These are phyloP conservation scores for Penicillium sp. DNA, from an alignment of 2,329 filamentous ascomycete genomes.

Conservation along the genomic window DNA sequence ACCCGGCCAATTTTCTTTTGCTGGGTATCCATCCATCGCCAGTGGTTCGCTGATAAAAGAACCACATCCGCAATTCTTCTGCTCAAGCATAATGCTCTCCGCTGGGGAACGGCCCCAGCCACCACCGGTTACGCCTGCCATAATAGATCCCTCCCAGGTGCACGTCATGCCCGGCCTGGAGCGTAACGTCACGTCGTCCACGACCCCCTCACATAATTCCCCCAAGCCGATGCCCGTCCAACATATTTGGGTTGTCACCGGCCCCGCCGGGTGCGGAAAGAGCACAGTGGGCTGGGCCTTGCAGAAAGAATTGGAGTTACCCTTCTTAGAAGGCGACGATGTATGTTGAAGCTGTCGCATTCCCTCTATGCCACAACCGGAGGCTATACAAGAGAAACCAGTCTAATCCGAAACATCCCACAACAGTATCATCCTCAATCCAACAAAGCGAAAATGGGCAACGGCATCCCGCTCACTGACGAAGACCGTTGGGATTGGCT, in stretches of 20 bases:
- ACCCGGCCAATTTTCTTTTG: too few species aligned
- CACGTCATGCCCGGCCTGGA: slow-evolving; percentile 20
- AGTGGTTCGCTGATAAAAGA: too few species aligned
- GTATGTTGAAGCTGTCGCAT: slow-evolving; percentile 49
- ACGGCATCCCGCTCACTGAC: slow-evolving; percentile 80
- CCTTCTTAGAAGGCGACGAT: slow-evolving; percentile 75
- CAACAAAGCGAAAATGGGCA: slow-evolving; percentile 89
- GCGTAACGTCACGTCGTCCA: slow-evolving; percentile 19
- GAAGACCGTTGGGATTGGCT: slow-evolving; percentile 98
- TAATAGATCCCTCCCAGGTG: slow-evolving; percentile 21
- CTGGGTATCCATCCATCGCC: too few species aligned
- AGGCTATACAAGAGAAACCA: not conserved
- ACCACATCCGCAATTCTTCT: too few species aligned
- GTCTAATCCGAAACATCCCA: slow-evolving; percentile 10
- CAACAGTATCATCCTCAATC: slow-evolving; percentile 52
- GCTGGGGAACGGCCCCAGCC: slow-evolving; percentile 37
- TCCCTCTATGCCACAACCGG: not conserved
- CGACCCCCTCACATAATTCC: slow-evolving; percentile 9
- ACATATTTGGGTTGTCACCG: slow-evolving; percentile 78
- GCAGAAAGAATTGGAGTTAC: slow-evolving; percentile 60
- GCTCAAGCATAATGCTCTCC: slow-evolving; percentile 39
- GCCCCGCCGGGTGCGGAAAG: slow-evolving; percentile 76
- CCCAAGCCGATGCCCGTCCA: slow-evolving; percentile 39
- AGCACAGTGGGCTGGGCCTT: slow-evolving; percentile 69
- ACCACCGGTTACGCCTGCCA: slow-evolving; percentile 21